A percentile compares a stretch with the other conserved stretches of the same genome.
These are phyloP conservation scores for Ceriops zippeliana DNA, from an alignment of 345 rosid species.

Conservation along the genomic window DNA sequence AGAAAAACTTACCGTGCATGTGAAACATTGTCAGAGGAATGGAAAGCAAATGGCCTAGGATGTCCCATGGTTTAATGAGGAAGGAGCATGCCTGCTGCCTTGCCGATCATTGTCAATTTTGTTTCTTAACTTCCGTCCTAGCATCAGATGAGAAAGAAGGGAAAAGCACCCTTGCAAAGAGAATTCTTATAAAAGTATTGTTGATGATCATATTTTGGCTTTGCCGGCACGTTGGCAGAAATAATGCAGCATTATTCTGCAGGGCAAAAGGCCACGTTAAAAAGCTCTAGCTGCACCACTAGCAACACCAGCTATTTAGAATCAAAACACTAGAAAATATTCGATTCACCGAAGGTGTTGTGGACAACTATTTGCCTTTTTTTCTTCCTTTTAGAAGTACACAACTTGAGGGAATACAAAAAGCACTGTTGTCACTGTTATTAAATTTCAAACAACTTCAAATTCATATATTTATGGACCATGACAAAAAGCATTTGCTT, in stretches of 20 bases:
- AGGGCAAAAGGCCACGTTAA: slow-evolving; percentile 89
- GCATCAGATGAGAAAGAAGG: slow-evolving; percentile 9
- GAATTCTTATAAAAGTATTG: slow-evolving; percentile 4
- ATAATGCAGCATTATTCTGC: slow-evolving; percentile 93
- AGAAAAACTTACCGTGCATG: slow-evolving; percentile 72
- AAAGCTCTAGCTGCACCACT: slow-evolving; percentile 97
- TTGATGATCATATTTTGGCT: slow-evolving; percentile 13
- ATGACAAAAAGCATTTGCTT: too few species aligned
- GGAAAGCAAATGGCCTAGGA: slow-evolving; percentile 64
- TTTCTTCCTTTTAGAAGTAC: background rate
- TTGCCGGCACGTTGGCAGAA: slow-evolving; percentile 64
- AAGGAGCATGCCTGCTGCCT: slow-evolving; percentile 91
- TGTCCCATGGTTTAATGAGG: slow-evolving; percentile 67
- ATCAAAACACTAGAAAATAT: background rate
- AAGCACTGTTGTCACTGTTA: background rate
- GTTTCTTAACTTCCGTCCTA: slow-evolving; percentile 99
- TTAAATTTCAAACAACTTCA: background rate
- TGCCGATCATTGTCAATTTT: slow-evolving; percentile 82
- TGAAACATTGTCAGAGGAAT: slow-evolving; percentile 84
- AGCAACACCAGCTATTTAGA: slow-evolving; percentile 80
- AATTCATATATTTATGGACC: too few species aligned
- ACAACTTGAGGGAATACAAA: background rate
- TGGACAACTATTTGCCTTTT: background rate
- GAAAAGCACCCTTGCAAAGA: background rate
- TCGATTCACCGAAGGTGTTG: slow-evolving; percentile 3